These are phyloP conservation scores for Cucumis hystrix DNA, from an alignment of 306 rosid genomes.

Conservation along the genomic window DNA sequence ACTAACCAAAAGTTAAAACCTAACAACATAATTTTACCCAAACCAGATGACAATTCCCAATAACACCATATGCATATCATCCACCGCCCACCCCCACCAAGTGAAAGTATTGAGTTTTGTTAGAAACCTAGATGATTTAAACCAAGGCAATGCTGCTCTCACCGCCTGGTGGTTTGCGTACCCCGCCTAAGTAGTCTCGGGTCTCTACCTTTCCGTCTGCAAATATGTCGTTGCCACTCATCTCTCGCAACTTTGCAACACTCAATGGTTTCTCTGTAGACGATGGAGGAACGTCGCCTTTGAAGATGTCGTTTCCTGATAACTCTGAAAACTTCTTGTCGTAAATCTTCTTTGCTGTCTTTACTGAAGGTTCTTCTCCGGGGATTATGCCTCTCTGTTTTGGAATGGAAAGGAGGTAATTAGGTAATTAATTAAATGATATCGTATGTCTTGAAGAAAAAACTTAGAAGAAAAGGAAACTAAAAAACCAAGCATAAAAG, in stretches of 20 bases:
- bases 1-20: conserved; percentile 41
- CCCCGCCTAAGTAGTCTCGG: conserved; percentile 84
- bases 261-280: conserved; percentile 74
- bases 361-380: conserved; percentile 35
- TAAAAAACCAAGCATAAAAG: not conserved
- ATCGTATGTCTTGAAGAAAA: not conserved
- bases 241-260: conserved; percentile 74
- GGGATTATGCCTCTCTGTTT: conserved; percentile 17
- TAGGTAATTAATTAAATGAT: not conserved
- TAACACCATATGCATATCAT: not conserved
- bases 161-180: conserved; percentile 98
- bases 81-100: not conserved
- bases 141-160: conserved; percentile 99
- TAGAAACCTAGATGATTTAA: conserved; percentile 53
- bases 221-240: conserved; percentile 88
- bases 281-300: conserved; percentile 58
- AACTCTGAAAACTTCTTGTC: conserved; percentile 62
- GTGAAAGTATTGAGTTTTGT: conserved; percentile 20
- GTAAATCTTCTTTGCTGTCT: conserved; percentile 81
- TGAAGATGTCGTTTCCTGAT: conserved; percentile 82
- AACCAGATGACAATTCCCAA: conserved; percentile 22
- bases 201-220: conserved; percentile 92
- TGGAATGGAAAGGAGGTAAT: not conserved
- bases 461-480: not conserved
- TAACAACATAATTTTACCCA: conserved; percentile 45